Evolutionary conservation across 768 basidiomycete genomes (phyloP).

Genomic region (Rossbeevera mucosa): DNA sequence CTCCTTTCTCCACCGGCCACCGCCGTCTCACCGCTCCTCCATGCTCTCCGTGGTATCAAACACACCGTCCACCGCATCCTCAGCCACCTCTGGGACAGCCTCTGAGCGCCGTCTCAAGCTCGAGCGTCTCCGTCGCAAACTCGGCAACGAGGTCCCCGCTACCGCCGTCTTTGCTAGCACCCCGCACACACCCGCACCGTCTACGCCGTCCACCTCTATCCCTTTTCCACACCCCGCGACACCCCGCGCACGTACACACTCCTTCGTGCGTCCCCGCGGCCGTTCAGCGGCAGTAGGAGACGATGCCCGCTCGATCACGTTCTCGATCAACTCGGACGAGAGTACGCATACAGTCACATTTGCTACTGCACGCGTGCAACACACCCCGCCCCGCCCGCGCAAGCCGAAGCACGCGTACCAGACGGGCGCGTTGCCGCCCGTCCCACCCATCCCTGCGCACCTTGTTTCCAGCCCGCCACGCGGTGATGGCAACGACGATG

Average conservation of each 20-base stretch:
- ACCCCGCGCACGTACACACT: constrained; percentile 1
- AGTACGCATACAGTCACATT: constrained; percentile 22
- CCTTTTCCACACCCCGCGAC: background rate
- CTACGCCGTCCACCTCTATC: constrained; percentile 1
- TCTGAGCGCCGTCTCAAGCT: constrained; percentile 52
- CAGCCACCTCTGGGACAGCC: constrained; percentile 24
- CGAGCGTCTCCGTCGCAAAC: constrained; percentile 54
- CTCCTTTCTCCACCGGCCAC: constrained; percentile 7
- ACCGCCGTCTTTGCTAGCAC: constrained; percentile 47
- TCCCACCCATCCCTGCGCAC: constrained; percentile 22
- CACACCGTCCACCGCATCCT: background rate
- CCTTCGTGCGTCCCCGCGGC: background rate
- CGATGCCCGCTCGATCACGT: constrained; percentile 18
- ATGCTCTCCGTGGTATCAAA: constrained; percentile 19
- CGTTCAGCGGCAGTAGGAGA: constrained; percentile 9
- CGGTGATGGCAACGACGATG: background rate
- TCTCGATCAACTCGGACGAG: constrained; percentile 29
- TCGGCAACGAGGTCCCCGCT: constrained; percentile 60
- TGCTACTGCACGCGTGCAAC: constrained; percentile 13
- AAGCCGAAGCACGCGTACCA: constrained; percentile 14
- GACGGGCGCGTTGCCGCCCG: constrained; percentile 23
- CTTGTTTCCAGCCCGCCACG: background rate
- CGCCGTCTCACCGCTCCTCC: constrained; percentile 14
- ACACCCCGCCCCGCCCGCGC: constrained; percentile 9
- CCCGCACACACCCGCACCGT: constrained; percentile 9